A percentile compares a stretch with the other conserved stretches of the same genome.
Evolutionary conservation across 2,329 filamentous ascomycete species (phyloP).

Genomic region (Aspergillus japonicus): DNA sequence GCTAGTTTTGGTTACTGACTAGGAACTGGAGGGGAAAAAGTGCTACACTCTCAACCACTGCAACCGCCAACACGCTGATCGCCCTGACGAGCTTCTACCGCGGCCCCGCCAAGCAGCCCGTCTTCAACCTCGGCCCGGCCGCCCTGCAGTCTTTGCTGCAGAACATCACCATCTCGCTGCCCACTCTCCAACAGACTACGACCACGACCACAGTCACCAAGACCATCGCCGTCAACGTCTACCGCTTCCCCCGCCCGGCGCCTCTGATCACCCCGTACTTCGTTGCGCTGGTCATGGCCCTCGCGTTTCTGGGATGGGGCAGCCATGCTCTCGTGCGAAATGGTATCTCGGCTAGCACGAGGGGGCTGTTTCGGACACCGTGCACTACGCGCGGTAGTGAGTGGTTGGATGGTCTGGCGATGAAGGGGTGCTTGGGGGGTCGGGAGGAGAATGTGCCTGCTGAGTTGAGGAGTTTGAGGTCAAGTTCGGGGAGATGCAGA

Average conservation of each 20-base stretch:
- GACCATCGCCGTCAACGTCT: slow-evolving; percentile 2
- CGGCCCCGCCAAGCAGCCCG: not conserved
- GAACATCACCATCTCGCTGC: slow-evolving; percentile 17
- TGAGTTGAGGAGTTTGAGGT: slow-evolving; percentile 16
- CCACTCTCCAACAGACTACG: slow-evolving; percentile 5
- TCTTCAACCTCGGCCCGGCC: slow-evolving; percentile 14
- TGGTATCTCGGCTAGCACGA: slow-evolving; percentile 11
- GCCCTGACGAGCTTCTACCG: not conserved
- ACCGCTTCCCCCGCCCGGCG: slow-evolving; percentile 6
- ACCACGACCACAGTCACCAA: slow-evolving; percentile 4
- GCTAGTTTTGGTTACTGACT: not conserved
- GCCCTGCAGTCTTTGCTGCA: no score
- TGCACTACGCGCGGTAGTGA: slow-evolving; percentile 13
- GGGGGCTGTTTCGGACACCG: slow-evolving; percentile 12
- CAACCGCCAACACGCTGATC: slow-evolving; percentile 2
- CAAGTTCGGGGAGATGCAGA: slow-evolving; percentile 14
- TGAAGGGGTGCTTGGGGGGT: slow-evolving; percentile 14
- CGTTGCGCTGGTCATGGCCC: not conserved
- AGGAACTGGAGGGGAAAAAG: not conserved
- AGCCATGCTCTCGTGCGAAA: slow-evolving; percentile 10
- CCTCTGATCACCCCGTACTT: slow-evolving; percentile 13
- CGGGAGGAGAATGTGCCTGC: slow-evolving; percentile 17
- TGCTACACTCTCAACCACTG: not conserved
- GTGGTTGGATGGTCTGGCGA: slow-evolving; percentile 7
- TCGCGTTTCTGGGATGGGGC: not conserved